phyloP scores from a whole-genome alignment of 129 eudicot species.

The Ambrosia trifida region DNA sequence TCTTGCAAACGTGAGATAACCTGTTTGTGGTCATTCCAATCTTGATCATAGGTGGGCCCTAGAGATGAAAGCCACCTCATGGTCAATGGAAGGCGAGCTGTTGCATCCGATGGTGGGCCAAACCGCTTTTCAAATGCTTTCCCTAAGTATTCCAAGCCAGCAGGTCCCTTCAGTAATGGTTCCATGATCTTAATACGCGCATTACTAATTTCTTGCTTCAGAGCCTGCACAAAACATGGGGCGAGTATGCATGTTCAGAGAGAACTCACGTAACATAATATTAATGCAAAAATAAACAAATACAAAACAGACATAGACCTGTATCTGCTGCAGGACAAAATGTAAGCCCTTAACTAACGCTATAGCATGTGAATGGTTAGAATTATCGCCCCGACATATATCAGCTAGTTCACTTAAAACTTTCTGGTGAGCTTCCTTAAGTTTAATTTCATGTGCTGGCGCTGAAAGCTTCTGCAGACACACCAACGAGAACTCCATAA shows the following conservation, averaged over 20 bases:
- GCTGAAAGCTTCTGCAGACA: conserved; percentile 93
- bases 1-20: conserved; percentile 44
- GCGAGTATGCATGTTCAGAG: conserved; percentile 10
- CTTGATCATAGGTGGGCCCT: conserved; percentile 41
- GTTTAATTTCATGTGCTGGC: conserved; percentile 68
- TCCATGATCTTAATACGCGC: conserved; percentile 78
- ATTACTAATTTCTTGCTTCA: conserved; percentile 85
- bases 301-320: conserved; percentile 42
- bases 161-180: conserved; percentile 89
- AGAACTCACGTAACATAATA: conserved; percentile 10
- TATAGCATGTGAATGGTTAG: conserved; percentile 52
- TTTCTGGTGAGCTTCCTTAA: conserved; percentile 62
- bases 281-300: not conserved
- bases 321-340: conserved; percentile 79
- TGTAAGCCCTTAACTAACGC: conserved; percentile 87
- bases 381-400: conserved; percentile 47
- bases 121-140: conserved; percentile 68
- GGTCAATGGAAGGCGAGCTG: conserved; percentile 62
- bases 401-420: conserved; percentile 63
- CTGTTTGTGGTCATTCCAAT: conserved; percentile 65
- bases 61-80: conserved; percentile 61
- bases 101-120: conserved; percentile 77
- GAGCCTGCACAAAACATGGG: conserved; percentile 37
- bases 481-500: conserved; percentile 72
- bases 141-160: conserved; percentile 69